Percentiles rank a stretch among this genome's conserved stretches.
Conservation (phyloP, 129 eudicot species). For the Cynara cardunculus region DNA sequence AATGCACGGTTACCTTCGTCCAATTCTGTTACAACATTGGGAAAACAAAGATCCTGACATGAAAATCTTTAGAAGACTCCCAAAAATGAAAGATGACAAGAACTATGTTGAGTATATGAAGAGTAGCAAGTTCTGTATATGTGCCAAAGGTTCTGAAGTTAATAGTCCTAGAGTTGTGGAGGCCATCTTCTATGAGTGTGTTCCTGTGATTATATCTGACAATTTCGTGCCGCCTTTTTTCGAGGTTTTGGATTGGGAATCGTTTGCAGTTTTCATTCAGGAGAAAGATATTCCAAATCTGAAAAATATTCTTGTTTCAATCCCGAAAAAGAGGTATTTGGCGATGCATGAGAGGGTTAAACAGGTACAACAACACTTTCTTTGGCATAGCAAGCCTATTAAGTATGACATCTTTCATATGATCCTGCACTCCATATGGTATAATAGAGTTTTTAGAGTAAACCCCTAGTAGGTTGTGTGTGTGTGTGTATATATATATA, state of each 20-base stretch:
- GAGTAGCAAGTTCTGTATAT: slow-evolving; percentile 48
- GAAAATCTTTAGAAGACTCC: slow-evolving; percentile 36
- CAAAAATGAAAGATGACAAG: slow-evolving; percentile 26
- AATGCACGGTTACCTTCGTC: slow-evolving; percentile 59
- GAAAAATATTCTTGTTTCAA: slow-evolving; percentile 34
- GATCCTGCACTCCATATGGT: slow-evolving; percentile 50
- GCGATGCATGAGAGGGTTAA: slow-evolving; percentile 44
- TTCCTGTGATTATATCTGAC: slow-evolving; percentile 43
- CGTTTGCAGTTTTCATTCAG: slow-evolving; percentile 43
- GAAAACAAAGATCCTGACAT: slow-evolving; percentile 52
- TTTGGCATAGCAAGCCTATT: slow-evolving; percentile 41
- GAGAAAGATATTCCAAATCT: slow-evolving; percentile 51
- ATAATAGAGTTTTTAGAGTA: slow-evolving; percentile 39
- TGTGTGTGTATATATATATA: neutral
- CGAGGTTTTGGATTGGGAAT: slow-evolving; percentile 50
- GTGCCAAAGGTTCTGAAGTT: slow-evolving; percentile 49
- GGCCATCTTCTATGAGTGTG: slow-evolving; percentile 42
- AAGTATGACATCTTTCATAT: slow-evolving; percentile 47
- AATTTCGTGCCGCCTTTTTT: slow-evolving; percentile 52
- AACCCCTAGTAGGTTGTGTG: neutral
- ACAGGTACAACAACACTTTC: slow-evolving; percentile 39
- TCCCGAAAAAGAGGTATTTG: slow-evolving; percentile 28
- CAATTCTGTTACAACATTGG: slow-evolving; percentile 45
- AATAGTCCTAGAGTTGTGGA: slow-evolving; percentile 56
- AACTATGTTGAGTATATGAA: slow-evolving; percentile 42